phyloP scores from a whole-genome alignment of 805 yeast genomes.

The Yamadazyma laniorum region DNA sequence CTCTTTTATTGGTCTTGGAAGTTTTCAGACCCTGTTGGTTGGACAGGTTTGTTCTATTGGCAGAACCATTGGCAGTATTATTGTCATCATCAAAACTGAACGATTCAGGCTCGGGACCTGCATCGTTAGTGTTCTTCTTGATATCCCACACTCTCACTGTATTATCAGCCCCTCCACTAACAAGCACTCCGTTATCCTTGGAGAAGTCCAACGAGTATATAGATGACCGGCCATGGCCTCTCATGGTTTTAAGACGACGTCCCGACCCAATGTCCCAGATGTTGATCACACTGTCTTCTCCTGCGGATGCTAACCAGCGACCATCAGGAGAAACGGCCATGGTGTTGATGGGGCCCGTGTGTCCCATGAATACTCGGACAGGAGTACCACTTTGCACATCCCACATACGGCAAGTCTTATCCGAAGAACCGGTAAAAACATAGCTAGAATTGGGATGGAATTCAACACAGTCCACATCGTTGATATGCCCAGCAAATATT shows the following conservation, averaged over 20 bases:
- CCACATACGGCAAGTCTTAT: constrained; percentile 98
- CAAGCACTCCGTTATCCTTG: constrained; percentile 82
- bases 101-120: constrained; percentile 77
- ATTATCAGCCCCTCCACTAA: constrained; percentile 90
- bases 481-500: constrained; percentile 94
- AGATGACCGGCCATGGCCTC: constrained; percentile 89
- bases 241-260: constrained; percentile 81
- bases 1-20: constrained; percentile 57
- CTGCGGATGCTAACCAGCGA: constrained; percentile 91
- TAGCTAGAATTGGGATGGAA: constrained; percentile 97
- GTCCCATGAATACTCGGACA: constrained; percentile 90
- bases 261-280: constrained; percentile 96
- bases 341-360: constrained; percentile 82
- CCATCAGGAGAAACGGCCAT: constrained; percentile 96
- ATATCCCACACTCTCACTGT: constrained; percentile 96
- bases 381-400: constrained; percentile 85
- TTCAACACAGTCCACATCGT: constrained; percentile 91
- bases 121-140: constrained; percentile 77
- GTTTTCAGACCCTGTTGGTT: constrained; percentile 24
- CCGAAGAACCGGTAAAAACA: constrained; percentile 92
- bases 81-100: constrained; percentile 21
- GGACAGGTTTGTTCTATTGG: constrained; percentile 11
- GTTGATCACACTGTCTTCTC: constrained; percentile 85
- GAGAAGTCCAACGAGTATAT: constrained; percentile 83
- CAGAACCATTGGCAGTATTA: constrained; percentile 4